Percentiles rank a stretch among this genome's conserved stretches.
Conservation (phyloP, 176 grass and related monocot genomes). For the Triticum monococcum region DNA sequence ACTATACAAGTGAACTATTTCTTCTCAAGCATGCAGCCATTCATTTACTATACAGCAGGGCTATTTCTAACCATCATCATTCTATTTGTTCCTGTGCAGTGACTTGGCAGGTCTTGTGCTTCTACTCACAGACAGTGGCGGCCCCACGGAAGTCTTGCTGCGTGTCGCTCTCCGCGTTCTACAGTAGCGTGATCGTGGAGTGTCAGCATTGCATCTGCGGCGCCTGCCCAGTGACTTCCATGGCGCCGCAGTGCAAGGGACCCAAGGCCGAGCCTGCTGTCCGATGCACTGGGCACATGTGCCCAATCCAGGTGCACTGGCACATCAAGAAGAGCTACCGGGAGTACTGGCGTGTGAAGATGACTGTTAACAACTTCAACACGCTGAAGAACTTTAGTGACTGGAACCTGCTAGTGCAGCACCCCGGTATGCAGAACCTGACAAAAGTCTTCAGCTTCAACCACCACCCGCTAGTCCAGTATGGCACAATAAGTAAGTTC, state of each 20-base stretch:
- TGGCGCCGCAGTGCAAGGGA: slow-evolving; percentile 24
- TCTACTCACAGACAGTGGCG: slow-evolving; percentile 63
- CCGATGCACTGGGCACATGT: slow-evolving; percentile 64
- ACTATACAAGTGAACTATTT: neutral
- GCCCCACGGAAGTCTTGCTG: slow-evolving; percentile 35
- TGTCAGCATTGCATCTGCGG: slow-evolving; percentile 61
- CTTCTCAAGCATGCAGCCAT: neutral
- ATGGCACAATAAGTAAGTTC: slow-evolving; percentile 54
- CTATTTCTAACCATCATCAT: neutral
- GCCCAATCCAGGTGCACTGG: slow-evolving; percentile 64
- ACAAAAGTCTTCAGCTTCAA: slow-evolving; percentile 64
- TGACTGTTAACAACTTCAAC: slow-evolving; percentile 60
- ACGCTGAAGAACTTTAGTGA: slow-evolving; percentile 51
- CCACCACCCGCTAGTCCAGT: slow-evolving; percentile 53
- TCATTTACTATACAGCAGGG: neutral
- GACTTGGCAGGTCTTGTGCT: slow-evolving; percentile 59
- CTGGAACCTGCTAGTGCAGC: slow-evolving; percentile 64
- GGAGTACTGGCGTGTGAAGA: slow-evolving; percentile 64
- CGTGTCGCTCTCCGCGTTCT: slow-evolving; percentile 60
- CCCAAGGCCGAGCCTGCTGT: neutral
- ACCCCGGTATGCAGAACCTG: slow-evolving; percentile 46
- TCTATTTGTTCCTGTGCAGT: slow-evolving; percentile 33
- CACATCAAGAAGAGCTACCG: slow-evolving; percentile 64
- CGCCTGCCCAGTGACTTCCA: slow-evolving; percentile 8
- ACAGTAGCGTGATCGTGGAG: slow-evolving; percentile 40